Conservation (phyloP, 805 yeast genomes). For the Candida bentonensis region DNA sequence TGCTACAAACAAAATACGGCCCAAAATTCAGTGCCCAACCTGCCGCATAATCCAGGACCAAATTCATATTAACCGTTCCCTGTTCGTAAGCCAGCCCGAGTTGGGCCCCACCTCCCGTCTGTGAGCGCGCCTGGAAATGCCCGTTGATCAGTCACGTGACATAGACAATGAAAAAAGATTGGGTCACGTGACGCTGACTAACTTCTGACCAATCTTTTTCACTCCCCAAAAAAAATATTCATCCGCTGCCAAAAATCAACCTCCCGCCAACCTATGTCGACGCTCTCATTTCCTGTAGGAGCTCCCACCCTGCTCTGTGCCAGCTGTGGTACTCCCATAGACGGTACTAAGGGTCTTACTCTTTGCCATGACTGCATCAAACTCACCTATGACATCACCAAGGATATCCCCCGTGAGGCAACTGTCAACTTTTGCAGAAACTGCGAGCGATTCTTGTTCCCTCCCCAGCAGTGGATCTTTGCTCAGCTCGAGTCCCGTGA, state of each 20-base stretch:
- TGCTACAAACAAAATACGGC: too few species aligned
- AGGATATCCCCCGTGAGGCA: constrained; percentile 87
- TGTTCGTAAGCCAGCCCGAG: too few species aligned
- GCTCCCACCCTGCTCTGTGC: constrained; percentile 80
- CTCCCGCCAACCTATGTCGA: not conserved
- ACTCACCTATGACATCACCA: constrained; percentile 84
- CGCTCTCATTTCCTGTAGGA: not conserved
- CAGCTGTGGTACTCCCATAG: constrained; percentile 97
- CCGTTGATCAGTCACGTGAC: too few species aligned
- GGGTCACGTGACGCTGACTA: too few species aligned
- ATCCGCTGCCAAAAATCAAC: not conserved
- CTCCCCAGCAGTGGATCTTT: constrained; percentile 85
- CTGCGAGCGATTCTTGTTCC: constrained; percentile 91
- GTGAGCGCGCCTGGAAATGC: too few species aligned
- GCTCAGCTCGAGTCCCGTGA: constrained; percentile 90
- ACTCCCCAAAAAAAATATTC: not conserved
- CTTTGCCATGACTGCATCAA: constrained; percentile 98
- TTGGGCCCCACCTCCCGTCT: too few species aligned
- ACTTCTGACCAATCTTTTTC: not conserved
- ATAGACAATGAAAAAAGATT: too few species aligned
- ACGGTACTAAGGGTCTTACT: constrained; percentile 79
- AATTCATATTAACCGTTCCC: too few species aligned
- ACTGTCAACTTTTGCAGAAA: constrained; percentile 80
- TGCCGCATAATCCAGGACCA: too few species aligned
- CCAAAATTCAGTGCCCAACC: too few species aligned